These are phyloP conservation scores for Draba incana DNA, from an alignment of 345 rosid species.

Conservation along the genomic window DNA sequence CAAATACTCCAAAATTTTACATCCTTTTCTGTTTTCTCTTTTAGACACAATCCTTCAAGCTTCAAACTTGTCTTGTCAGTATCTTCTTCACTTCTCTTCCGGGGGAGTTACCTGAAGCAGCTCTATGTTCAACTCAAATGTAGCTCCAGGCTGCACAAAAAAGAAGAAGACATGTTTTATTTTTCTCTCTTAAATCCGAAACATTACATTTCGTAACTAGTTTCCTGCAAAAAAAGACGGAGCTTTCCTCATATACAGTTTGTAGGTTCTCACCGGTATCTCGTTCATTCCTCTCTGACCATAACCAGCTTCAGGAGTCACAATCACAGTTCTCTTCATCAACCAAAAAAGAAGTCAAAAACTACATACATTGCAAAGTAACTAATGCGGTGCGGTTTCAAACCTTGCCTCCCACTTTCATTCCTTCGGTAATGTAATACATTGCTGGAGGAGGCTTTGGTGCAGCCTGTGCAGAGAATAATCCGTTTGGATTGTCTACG, in stretches of 20 bases:
- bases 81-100: constrained; percentile 43
- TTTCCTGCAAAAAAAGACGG: constrained; percentile 17
- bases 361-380: not conserved
- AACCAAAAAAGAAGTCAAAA: not conserved
- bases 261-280: constrained; percentile 70
- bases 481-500: constrained; percentile 90
- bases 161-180: constrained; percentile 2
- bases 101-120: constrained; percentile 66
- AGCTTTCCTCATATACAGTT: constrained; percentile 43
- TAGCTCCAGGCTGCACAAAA: constrained; percentile 71
- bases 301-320: constrained; percentile 85
- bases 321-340: constrained; percentile 81
- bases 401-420: constrained; percentile 95
- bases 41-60: constrained; percentile 39
- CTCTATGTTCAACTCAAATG: constrained; percentile 82
- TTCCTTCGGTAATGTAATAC: constrained; percentile 77
- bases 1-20: constrained; percentile 10
- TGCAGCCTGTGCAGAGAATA: constrained; percentile 93
- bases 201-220: not conserved
- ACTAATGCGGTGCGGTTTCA: not conserved
- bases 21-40: constrained; percentile 2
- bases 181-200: constrained; percentile 16
- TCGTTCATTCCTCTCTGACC: constrained; percentile 87
- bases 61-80: constrained; percentile 12
- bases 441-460: constrained; percentile 97